Percentiles rank a stretch among this genome's conserved stretches.
These are phyloP conservation scores for Didymella lethalis DNA, from an alignment of 2,329 filamentous ascomycete species.

Conservation along the genomic window DNA sequence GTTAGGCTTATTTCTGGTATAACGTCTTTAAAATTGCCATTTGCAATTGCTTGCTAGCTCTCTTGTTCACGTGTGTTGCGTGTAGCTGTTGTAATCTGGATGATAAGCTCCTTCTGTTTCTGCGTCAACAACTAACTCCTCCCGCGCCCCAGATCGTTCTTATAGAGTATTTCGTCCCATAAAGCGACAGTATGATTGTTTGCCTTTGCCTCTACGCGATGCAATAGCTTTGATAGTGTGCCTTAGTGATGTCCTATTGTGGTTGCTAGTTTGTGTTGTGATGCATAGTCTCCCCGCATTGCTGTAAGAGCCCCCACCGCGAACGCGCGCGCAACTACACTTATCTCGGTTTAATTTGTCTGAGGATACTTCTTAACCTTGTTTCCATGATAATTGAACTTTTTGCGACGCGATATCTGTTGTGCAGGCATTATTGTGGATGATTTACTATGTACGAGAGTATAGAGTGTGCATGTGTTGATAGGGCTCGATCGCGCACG, in stretches of 20 bases:
- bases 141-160: conserved; percentile 3
- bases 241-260: not conserved
- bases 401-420: too few relatives aligned
- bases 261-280: too few relatives aligned
- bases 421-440: too few relatives aligned
- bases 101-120: conserved; percentile 1
- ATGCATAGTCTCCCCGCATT: too few relatives aligned
- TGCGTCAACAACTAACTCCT: not conserved
- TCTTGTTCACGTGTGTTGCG: conserved; percentile 5
- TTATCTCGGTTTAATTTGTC: too few relatives aligned
- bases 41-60: conserved; percentile 7
- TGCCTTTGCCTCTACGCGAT: not conserved
- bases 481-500: too few relatives aligned
- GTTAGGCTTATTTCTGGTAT: conserved; percentile 5
- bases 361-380: too few relatives aligned
- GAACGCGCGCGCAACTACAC: too few relatives aligned
- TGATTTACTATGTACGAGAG: too few relatives aligned
- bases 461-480: too few relatives aligned
- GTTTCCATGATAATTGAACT: too few relatives aligned
- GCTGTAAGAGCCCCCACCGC: too few relatives aligned
- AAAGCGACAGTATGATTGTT: not conserved
- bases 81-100: not conserved
- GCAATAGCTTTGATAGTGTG: not conserved
- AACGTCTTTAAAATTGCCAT: conserved; percentile 6
- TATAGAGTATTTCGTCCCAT: not conserved